These are phyloP conservation scores for Planoprotostelium fungivorum DNA, from an alignment of 78 protist species.

Conservation along the genomic window DNA sequence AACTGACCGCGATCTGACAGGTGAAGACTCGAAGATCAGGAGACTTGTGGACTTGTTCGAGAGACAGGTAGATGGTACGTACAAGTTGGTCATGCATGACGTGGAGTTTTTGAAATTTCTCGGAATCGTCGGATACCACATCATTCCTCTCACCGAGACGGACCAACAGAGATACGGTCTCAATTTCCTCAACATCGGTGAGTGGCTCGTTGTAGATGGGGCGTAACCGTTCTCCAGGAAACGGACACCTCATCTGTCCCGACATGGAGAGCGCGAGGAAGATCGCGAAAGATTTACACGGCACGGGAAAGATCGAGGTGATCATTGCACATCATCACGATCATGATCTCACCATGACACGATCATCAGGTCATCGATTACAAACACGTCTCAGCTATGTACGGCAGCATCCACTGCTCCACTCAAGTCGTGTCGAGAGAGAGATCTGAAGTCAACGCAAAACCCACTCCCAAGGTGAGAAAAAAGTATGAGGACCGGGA, in stretches of 20 bases:
- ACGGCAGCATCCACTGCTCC: slow-evolving; percentile 89
- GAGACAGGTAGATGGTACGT: slow-evolving; percentile 22
- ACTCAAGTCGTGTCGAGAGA: slow-evolving; percentile 65
- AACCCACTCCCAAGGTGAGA: no score
- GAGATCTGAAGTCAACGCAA: not conserved
- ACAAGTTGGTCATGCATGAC: slow-evolving; percentile 29
- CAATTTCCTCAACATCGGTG: slow-evolving; percentile 85
- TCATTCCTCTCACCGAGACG: slow-evolving; percentile 59
- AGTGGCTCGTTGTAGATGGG: no score
- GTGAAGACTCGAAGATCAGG: slow-evolving; percentile 38
- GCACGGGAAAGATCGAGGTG: slow-evolving; percentile 27
- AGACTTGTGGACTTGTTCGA: slow-evolving; percentile 77
- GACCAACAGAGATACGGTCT: slow-evolving; percentile 76
- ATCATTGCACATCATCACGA: not conserved
- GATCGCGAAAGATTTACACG: slow-evolving; percentile 35
- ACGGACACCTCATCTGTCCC: slow-evolving; percentile 64
- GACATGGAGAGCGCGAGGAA: slow-evolving; percentile 67
- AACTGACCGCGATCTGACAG: slow-evolving; percentile 52
- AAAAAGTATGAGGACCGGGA: no score
- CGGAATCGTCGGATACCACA: slow-evolving; percentile 61
- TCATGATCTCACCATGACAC: not conserved
- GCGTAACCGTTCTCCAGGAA: no score
- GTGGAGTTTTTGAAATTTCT: slow-evolving; percentile 58
- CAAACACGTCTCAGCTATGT: slow-evolving; percentile 76
- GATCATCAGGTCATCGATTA: slow-evolving; percentile 67